Conservation (phyloP, 805 yeast genomes). For the Teunomyces aglyptinius region DNA sequence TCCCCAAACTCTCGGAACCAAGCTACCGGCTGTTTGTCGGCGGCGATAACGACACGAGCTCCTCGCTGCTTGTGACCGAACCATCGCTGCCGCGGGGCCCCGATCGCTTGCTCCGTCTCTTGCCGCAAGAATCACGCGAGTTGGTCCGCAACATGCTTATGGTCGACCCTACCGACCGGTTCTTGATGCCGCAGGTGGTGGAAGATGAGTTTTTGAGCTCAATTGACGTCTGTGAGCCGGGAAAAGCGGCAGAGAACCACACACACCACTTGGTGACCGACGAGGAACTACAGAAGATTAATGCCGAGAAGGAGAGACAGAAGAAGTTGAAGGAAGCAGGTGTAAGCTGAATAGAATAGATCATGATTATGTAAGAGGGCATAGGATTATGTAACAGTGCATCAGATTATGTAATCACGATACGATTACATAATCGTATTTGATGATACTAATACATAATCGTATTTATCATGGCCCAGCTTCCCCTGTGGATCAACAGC, state of each 20-base stretch:
- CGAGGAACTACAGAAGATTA: conserved; percentile 48
- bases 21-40: conserved; percentile 65
- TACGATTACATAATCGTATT: no score
- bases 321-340: conserved; percentile 11
- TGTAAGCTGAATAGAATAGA: not conserved
- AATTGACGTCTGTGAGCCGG: conserved; percentile 29
- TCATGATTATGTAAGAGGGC: no score
- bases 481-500: conserved; percentile 20
- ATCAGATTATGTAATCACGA: not conserved
- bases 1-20: conserved; percentile 75
- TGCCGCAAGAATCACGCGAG: conserved; percentile 65
- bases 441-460: not conserved
- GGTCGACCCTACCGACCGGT: conserved; percentile 57
- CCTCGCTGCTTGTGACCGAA: conserved; percentile 5
- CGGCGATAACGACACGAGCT: conserved; percentile 3
- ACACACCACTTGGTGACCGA: conserved; percentile 68
- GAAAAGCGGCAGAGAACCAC: conserved; percentile 38
- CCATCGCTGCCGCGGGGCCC: conserved; percentile 7
- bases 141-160: conserved; percentile 66
- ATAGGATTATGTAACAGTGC: no score
- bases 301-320: conserved; percentile 26
- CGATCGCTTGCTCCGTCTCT: conserved; percentile 44
- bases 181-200: conserved; percentile 54
- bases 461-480: not conserved
- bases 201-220: conserved; percentile 55